Conservation (phyloP, 768 basidiomycete species). For the Hypholoma fasciculare region DNA sequence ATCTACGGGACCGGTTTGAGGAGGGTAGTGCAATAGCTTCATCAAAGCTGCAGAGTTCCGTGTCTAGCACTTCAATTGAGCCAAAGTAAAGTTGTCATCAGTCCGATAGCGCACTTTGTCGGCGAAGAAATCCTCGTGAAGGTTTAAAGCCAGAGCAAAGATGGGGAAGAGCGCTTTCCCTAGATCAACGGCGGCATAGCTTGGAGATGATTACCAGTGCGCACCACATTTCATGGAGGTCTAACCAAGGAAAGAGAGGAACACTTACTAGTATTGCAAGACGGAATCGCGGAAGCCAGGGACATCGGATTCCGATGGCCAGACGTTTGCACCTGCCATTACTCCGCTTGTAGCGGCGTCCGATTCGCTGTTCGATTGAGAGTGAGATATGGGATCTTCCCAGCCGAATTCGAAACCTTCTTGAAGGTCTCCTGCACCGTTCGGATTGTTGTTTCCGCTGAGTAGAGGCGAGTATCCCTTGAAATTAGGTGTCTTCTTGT, state of each 20-base stretch:
- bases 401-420: conserved; percentile 90
- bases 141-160: conserved; percentile 79
- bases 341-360: conserved; percentile 42
- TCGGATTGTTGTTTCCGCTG: conserved; percentile 74
- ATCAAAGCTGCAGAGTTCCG: conserved; percentile 79
- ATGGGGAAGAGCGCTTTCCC: conserved; percentile 79
- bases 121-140: conserved; percentile 75
- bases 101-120: conserved; percentile 61
- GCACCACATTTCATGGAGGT: background rate
- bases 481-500: conserved; percentile 67
- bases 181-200: conserved; percentile 34
- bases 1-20: conserved; percentile 60
- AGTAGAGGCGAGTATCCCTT: conserved; percentile 74
- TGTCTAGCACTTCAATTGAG: conserved; percentile 44
- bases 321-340: conserved; percentile 76
- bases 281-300: conserved; percentile 60
- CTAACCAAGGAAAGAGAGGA: background rate
- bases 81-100: background rate
- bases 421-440: conserved; percentile 83
- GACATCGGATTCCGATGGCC: conserved; percentile 56
- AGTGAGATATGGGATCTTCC: conserved; percentile 41
- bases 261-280: conserved; percentile 66
- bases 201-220: conserved; percentile 9
- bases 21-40: conserved; percentile 79
- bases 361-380: conserved; percentile 19